These are phyloP conservation scores for Warburgia ugandensis DNA, from an alignment of 164 flowering plant species.

Conservation along the genomic window DNA sequence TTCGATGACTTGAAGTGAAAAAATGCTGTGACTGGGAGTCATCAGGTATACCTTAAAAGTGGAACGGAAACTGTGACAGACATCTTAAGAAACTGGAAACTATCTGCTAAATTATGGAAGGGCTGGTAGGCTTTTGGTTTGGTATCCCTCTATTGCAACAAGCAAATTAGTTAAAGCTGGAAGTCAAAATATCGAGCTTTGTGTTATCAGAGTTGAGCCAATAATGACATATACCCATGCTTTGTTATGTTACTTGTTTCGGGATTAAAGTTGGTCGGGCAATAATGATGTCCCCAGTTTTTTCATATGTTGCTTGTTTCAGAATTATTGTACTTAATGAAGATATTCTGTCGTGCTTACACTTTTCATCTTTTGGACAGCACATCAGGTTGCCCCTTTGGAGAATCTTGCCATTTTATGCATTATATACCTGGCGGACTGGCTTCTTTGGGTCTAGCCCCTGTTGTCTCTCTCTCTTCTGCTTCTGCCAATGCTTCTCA, in stretches of 20 bases:
- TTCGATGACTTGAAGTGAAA: constrained; percentile 20
- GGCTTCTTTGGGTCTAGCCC: constrained; percentile 16
- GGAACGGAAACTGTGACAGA: constrained; percentile 3
- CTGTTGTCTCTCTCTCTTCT: constrained; percentile 12
- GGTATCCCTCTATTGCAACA: too few species aligned
- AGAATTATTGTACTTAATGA: background rate
- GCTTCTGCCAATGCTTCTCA: constrained; percentile 6
- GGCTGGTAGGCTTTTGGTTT: too few species aligned
- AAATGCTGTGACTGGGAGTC: constrained; percentile 14
- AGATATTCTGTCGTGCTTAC: background rate
- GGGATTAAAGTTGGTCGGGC: too few species aligned
- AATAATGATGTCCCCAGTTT: too few species aligned
- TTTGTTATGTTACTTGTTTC: too few species aligned
- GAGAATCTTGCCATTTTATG: constrained; percentile 32
- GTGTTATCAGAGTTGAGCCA: too few species aligned
- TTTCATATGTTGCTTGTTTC: too few species aligned
- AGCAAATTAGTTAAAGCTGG: too few species aligned
- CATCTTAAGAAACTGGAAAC: too few species aligned
- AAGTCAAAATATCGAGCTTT: too few species aligned
- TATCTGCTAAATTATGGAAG: too few species aligned
- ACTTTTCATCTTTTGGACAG: constrained; percentile 11
- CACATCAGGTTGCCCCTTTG: constrained; percentile 33
- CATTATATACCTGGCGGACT: constrained; percentile 31
- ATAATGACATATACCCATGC: too few species aligned
- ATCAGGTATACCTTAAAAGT: constrained; percentile 17